Evolutionary conservation across 2,329 filamentous ascomycete genomes (phyloP).

Genomic region (Lasiodiplodia sp.): DNA sequence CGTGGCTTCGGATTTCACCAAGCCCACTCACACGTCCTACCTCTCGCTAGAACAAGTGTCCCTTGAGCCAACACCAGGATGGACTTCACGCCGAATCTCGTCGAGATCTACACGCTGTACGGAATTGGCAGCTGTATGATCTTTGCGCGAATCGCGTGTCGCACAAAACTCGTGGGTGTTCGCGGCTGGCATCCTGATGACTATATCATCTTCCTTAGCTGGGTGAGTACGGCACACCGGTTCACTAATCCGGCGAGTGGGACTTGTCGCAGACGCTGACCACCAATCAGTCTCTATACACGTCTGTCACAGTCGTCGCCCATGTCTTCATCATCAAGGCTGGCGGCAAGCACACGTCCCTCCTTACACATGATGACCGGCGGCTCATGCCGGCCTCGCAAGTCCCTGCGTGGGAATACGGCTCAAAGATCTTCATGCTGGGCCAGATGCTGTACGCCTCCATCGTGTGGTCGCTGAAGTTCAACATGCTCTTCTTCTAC

Average conservation of each 20-base stretch:
- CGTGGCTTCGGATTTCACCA: background rate
- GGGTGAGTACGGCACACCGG: slow-evolving; percentile 33
- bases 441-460: slow-evolving; percentile 38
- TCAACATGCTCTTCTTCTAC: slow-evolving; percentile 54
- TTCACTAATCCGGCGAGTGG: background rate
- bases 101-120: slow-evolving; percentile 50
- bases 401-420: background rate
- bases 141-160: slow-evolving; percentile 41
- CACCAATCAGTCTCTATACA: slow-evolving; percentile 31
- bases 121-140: slow-evolving; percentile 43
- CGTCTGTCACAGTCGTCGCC: slow-evolving; percentile 34
- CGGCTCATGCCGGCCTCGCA: slow-evolving; percentile 28
- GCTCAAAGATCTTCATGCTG: slow-evolving; percentile 7
- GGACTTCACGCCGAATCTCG: slow-evolving; percentile 18
- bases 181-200: slow-evolving; percentile 46
- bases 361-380: slow-evolving; percentile 43
- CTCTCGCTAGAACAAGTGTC: background rate
- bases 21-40: background rate
- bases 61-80: background rate
- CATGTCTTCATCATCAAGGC: slow-evolving; percentile 37
- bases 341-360: slow-evolving; percentile 39
- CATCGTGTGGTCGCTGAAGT: slow-evolving; percentile 51
- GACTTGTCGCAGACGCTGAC: background rate
- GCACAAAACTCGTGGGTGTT: slow-evolving; percentile 45
- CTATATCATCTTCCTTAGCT: slow-evolving; percentile 42